phyloP scores from a whole-genome alignment of 2,329 filamentous ascomycete species.

The Calcarisporium arbuscula region DNA sequence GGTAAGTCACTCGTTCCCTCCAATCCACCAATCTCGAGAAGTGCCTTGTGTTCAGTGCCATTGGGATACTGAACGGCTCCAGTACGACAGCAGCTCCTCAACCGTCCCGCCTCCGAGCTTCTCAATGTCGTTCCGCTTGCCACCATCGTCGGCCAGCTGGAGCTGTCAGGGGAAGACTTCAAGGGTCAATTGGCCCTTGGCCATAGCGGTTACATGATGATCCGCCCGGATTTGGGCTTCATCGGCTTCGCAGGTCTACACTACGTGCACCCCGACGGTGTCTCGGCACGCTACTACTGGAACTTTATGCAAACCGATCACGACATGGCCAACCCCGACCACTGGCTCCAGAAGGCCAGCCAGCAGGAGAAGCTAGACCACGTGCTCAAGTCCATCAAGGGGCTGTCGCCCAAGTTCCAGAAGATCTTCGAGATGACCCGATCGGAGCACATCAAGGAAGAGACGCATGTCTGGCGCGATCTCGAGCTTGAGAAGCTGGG shows the following conservation, averaged over 20 bases:
- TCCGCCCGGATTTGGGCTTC: conserved; percentile 1
- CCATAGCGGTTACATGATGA: conserved; percentile 21
- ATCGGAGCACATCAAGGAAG: conserved; percentile 2
- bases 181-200: conserved; percentile 24
- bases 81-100: conserved; percentile 24
- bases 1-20: conserved; percentile 21
- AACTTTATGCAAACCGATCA: conserved; percentile 14
- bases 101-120: conserved; percentile 16
- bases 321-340: conserved; percentile 19
- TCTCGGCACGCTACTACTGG: conserved; percentile 23
- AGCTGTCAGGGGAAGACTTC: conserved; percentile 18
- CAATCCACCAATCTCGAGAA: no score
- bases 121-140: conserved; percentile 18
- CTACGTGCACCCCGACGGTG: conserved; percentile 11
- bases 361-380: conserved; percentile 7
- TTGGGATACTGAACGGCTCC: neutral
- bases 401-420: conserved; percentile 8
- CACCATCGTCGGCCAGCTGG: conserved; percentile 21
- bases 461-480: conserved; percentile 5
- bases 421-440: conserved; percentile 19
- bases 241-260: conserved; percentile 19
- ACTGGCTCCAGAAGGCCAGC: conserved; percentile 22
- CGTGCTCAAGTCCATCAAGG: conserved; percentile 6
- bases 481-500: conserved; percentile 24
- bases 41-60: no score